These are phyloP conservation scores for Leccinum longicurvipes DNA, from an alignment of 768 basidiomycete species.

Conservation along the genomic window DNA sequence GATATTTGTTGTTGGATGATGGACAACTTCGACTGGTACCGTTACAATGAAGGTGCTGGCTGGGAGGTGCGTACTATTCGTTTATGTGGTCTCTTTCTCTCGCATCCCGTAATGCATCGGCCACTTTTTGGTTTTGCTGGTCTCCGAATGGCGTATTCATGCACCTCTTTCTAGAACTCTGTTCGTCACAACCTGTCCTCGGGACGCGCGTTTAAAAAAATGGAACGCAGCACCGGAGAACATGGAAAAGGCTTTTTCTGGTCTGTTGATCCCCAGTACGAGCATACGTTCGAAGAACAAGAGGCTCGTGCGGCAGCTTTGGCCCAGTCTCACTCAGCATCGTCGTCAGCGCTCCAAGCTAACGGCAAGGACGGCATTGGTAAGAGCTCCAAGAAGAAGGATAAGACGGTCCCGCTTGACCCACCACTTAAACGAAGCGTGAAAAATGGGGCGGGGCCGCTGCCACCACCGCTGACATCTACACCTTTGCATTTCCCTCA, in stretches of 20 bases:
- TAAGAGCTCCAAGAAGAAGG: conserved; percentile 52
- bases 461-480: conserved; percentile 70
- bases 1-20: conserved; percentile 93
- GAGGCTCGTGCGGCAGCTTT: conserved; percentile 48
- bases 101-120: background rate
- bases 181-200: conserved; percentile 95
- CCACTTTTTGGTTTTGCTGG: conserved; percentile 2
- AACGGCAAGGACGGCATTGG: conserved; percentile 35
- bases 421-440: conserved; percentile 69
- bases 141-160: conserved; percentile 9
- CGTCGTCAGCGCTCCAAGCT: conserved; percentile 13
- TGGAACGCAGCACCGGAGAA: conserved; percentile 80
- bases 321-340: conserved; percentile 24
- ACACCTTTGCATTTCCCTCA: conserved; percentile 55
- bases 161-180: conserved; percentile 60
- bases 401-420: conserved; percentile 50
- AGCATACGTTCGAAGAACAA: conserved; percentile 68
- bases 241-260: conserved; percentile 92
- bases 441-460: conserved; percentile 54
- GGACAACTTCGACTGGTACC: conserved; percentile 87
- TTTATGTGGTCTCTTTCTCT: background rate
- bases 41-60: conserved; percentile 72
- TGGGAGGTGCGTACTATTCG: conserved; percentile 73
- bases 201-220: conserved; percentile 86
- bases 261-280: conserved; percentile 78